Evolutionary conservation across 148 eudicot species (phyloP).

Genomic region (Amaranthus palmeri): DNA sequence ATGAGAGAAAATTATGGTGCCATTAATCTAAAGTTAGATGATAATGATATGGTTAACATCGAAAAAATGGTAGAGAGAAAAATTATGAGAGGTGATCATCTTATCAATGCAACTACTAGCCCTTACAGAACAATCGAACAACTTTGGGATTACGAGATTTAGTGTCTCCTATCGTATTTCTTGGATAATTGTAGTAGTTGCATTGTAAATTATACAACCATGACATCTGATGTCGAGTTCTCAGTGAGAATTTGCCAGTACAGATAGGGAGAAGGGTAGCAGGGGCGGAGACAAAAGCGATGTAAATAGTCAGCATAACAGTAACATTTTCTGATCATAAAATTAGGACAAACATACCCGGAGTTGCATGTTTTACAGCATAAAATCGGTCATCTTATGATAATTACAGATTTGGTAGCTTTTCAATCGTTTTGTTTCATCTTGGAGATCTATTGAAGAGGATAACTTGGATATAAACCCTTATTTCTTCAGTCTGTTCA

Average conservation of each 20-base stretch:
- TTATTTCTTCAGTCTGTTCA: neutral
- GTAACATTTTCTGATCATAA: neutral
- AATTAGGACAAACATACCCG: neutral
- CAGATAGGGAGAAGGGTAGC: neutral
- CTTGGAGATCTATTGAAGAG: neutral
- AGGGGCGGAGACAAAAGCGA: neutral
- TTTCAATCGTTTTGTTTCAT: conserved; percentile 4
- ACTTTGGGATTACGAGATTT: conserved; percentile 58
- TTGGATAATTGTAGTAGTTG: conserved; percentile 5
- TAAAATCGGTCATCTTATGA: neutral
- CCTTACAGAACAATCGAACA: conserved; percentile 49
- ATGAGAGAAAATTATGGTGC: conserved; percentile 49
- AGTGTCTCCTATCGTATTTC: conserved; percentile 1
- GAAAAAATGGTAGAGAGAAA: conserved; percentile 43
- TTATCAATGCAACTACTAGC: conserved; percentile 44
- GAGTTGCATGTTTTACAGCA: neutral
- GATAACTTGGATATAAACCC: neutral
- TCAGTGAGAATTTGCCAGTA: neutral
- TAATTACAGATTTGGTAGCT: neutral
- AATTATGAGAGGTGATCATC: conserved; percentile 50
- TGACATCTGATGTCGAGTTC: neutral
- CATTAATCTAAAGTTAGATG: conserved; percentile 40
- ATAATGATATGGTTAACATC: conserved; percentile 36
- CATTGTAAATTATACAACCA: conserved; percentile 6
- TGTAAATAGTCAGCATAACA: neutral